These are phyloP conservation scores for Tritrichomonas foetus DNA, from an alignment of 208 protist genomes.

Conservation along the genomic window DNA sequence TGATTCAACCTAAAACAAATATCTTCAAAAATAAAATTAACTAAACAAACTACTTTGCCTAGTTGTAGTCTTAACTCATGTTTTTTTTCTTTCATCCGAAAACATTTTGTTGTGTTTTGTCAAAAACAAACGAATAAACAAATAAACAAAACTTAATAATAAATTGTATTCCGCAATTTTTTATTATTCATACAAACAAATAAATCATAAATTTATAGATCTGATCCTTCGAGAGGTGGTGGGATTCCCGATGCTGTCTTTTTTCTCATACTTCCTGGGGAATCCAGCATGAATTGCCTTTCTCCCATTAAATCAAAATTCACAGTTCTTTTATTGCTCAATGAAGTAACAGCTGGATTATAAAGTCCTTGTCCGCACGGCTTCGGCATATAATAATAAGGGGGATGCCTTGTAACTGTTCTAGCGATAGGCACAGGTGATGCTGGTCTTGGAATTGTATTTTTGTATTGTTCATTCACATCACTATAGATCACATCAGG, in stretches of 20 bases:
- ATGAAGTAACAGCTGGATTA: not conserved
- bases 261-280: not conserved
- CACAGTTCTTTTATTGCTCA: not conserved
- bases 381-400: not conserved
- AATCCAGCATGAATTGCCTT: not conserved
- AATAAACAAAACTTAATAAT: no score
- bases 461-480: not conserved
- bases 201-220: no score
- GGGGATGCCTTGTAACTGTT: not conserved
- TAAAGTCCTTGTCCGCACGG: not conserved
- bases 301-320: not conserved
- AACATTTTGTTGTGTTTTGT: no score
- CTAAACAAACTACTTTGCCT: no score
- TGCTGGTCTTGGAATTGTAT: not conserved
- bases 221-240: no score
- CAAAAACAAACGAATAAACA: no score
- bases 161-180: no score
- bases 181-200: no score
- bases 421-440: not conserved
- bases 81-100: no score
- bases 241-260: not conserved
- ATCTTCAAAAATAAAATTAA: no score
- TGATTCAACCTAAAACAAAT: no score
- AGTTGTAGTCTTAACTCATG: no score
- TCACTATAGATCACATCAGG: not conserved